A percentile compares a stretch with the other conserved stretches of the same genome.
These are phyloP conservation scores for Penstemon newberryi DNA, from an alignment of 257 asterid genomes.

Conservation along the genomic window DNA sequence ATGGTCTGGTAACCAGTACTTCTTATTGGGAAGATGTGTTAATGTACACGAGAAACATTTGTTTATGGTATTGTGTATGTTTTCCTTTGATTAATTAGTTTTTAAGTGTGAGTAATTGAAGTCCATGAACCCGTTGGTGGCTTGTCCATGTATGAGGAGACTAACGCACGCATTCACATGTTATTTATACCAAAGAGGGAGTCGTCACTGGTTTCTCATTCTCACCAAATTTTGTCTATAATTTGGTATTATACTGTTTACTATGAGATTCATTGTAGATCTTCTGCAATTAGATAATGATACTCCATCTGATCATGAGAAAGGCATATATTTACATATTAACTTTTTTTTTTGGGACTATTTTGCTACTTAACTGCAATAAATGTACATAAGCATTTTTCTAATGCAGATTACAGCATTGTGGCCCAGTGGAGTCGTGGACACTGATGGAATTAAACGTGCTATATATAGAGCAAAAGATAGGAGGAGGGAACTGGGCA, in stretches of 20 bases:
- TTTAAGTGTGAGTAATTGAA: too few species aligned
- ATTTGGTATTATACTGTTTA: slow-evolving; percentile 3
- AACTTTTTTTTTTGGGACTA: not conserved
- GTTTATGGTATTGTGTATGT: too few species aligned
- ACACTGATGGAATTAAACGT: slow-evolving; percentile 81
- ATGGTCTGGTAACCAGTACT: too few species aligned
- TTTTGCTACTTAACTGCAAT: not conserved
- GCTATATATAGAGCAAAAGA: slow-evolving; percentile 86
- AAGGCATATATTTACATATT: not conserved
- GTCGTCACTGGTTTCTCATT: too few species aligned
- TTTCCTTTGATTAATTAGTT: too few species aligned
- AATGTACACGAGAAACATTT: too few species aligned
- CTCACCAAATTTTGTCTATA: not conserved
- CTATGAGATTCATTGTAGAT: not conserved
- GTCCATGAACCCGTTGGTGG: too few species aligned
- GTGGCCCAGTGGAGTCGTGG: slow-evolving; percentile 96
- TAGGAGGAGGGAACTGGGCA: slow-evolving; percentile 51
- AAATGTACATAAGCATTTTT: not conserved
- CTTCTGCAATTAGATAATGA: slow-evolving; percentile 14
- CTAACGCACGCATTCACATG: too few species aligned
- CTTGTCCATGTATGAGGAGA: too few species aligned
- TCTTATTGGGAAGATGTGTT: too few species aligned
- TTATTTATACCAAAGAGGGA: too few species aligned
- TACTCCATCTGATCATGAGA: slow-evolving; percentile 18
- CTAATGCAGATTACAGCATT: slow-evolving; percentile 68